These are phyloP conservation scores for Marsdenia floribunda DNA, from an alignment of 257 asterid genomes.

Conservation along the genomic window DNA sequence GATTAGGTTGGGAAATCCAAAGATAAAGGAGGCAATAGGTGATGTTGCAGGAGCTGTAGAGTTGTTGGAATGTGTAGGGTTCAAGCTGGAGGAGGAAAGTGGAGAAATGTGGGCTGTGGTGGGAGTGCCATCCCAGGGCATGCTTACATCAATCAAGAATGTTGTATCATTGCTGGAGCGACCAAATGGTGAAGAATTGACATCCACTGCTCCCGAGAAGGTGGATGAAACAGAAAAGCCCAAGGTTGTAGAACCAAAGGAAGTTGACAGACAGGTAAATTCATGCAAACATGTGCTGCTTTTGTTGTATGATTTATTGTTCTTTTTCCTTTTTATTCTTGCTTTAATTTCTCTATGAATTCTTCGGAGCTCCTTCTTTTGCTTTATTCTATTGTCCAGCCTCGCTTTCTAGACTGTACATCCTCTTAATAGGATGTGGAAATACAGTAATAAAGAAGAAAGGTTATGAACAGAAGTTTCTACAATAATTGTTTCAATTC, in stretches of 20 bases:
- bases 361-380: background rate
- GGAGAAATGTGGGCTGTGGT: conserved; percentile 83
- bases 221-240: conserved; percentile 40
- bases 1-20: conserved; percentile 79
- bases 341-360: background rate
- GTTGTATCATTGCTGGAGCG: conserved; percentile 52
- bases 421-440: background rate
- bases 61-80: conserved; percentile 73
- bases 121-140: conserved; percentile 58
- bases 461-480: background rate
- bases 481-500: background rate
- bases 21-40: conserved; percentile 82
- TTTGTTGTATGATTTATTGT: background rate
- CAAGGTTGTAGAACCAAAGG: conserved; percentile 44
- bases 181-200: conserved; percentile 37
- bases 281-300: background rate
- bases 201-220: conserved; percentile 35
- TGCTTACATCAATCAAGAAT: conserved; percentile 42
- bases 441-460: background rate
- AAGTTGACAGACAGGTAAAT: conserved; percentile 80
- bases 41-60: conserved; percentile 81
- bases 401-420: background rate
- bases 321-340: background rate
- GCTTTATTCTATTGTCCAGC: background rate
- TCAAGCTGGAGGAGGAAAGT: conserved; percentile 64